Evolutionary conservation across 2,329 filamentous ascomycete genomes (phyloP), one percentile per base, ranked within the genome.

Genomic region (Neofusicoccum cordaticola): DNA sequence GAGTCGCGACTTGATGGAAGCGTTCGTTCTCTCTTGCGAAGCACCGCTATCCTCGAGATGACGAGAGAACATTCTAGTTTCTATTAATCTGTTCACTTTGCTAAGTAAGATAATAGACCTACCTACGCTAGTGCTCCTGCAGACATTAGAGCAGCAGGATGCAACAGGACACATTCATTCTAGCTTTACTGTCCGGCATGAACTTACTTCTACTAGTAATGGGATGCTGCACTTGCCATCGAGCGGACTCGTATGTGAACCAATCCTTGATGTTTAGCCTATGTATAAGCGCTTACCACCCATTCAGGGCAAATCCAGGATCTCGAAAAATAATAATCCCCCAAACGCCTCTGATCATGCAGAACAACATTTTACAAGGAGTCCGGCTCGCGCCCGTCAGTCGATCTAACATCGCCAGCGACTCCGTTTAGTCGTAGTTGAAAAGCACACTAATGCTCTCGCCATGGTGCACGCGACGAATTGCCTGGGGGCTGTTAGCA

Each of bases 361-460:
- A 58, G 34, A 64, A 58, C 62, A 64, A 58, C 34, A 41, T 64
- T 48, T 47, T 64, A 64, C 62, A 64, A 42, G 31, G 41, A 51
- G 44, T 35, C 51, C 42, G 45, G 22, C 48, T 53, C 50, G 45
- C 27, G n/a, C 56, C 39, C 6, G 45, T 47, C 47, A n/a, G 44
- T 64, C 42, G 15, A 37, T 48, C 44, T 22, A 50, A 47, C 17
- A 27, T 22, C 27, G 44, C 45, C 35, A 39, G 44, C 41, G 19
- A 42, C 51, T 75, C 77, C 56, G 17, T 52, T 64, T 48, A 93
- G 75, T 92, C 90, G 78, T 92, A 90, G 75, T 93, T 90, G 79
- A 99, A 99, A 60, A 99, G 85, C 67, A 95, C 92, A 76, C 93
- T 97, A 80, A 99, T 97, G 73, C 92, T 97, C 82, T 99, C 95